Evolutionary conservation across 2,329 filamentous ascomycete genomes (phyloP).

Genomic region (Metarhizium anisopliae): DNA sequence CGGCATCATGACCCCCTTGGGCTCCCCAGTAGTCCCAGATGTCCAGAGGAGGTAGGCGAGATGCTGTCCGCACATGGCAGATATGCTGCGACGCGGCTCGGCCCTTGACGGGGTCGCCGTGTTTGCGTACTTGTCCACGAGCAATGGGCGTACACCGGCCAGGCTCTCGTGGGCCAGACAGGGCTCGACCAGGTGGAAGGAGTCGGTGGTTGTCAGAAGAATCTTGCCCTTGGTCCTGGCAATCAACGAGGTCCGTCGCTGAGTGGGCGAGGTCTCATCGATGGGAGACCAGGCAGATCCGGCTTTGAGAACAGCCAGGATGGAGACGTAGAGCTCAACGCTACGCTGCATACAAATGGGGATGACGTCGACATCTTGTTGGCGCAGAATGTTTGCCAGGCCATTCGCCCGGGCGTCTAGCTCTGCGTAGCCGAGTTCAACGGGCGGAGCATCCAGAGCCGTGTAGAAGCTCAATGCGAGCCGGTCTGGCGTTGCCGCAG

Average conservation of each 20-base stretch:
- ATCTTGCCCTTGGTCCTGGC: conserved; percentile 21
- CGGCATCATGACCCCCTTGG: conserved; percentile 28
- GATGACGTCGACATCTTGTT: conserved; percentile 19
- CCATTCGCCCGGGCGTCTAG: conserved; percentile 23
- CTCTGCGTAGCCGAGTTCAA: conserved; percentile 23
- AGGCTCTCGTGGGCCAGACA: conserved; percentile 18
- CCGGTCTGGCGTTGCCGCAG: conserved; percentile 8
- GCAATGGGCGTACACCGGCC: conserved; percentile 16
- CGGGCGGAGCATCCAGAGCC: conserved; percentile 12
- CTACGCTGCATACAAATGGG: conserved; percentile 30
- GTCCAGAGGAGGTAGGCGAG: conserved; percentile 30
- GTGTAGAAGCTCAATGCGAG: conserved; percentile 12
- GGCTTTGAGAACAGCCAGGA: conserved; percentile 31
- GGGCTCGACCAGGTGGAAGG: conserved; percentile 10
- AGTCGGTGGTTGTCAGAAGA: conserved; percentile 3
- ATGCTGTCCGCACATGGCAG: not conserved
- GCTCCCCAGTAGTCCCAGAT: conserved; percentile 16
- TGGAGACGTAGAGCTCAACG: conserved; percentile 27
- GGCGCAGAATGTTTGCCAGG: conserved; percentile 20
- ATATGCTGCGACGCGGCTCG: conserved; percentile 4
- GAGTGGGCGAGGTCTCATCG: conserved; percentile 26
- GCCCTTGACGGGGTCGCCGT: not conserved
- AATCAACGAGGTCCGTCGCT: conserved; percentile 28
- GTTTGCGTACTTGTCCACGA: conserved; percentile 18
- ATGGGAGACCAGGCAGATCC: conserved; percentile 32